Evolutionary conservation across 345 rosid species (phyloP).

Genomic region (Pugionium cornutum): DNA sequence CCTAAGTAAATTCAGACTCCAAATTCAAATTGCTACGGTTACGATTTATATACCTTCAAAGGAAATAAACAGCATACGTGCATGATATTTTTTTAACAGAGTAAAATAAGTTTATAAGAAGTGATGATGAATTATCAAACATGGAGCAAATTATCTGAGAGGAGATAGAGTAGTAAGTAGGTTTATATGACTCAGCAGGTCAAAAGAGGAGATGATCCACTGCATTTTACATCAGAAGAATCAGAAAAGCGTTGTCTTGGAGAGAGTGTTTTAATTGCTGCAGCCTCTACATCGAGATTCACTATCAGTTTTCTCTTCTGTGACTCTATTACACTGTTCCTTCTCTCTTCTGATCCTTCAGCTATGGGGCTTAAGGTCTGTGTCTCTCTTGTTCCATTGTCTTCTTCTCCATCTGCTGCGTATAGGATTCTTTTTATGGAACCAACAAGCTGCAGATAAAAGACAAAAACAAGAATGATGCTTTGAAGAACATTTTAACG

Average conservation of each 20-base stretch:
- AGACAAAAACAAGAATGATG: not conserved
- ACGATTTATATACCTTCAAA: too few relatives aligned
- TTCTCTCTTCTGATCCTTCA: constrained; percentile 70
- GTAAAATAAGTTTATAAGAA: constrained; percentile 8
- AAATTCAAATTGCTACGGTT: too few relatives aligned
- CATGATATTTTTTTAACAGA: constrained; percentile 15
- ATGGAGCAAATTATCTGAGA: constrained; percentile 22
- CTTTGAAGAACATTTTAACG: not conserved
- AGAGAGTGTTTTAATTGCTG: constrained; percentile 65
- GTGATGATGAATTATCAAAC: not conserved
- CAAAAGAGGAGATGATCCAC: constrained; percentile 81
- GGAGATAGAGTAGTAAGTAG: constrained; percentile 22
- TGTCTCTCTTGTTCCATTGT: constrained; percentile 35
- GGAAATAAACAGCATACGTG: not conserved
- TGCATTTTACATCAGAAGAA: constrained; percentile 85
- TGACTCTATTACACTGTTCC: constrained; percentile 47
- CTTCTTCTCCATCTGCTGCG: constrained; percentile 72
- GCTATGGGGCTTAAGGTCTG: constrained; percentile 81
- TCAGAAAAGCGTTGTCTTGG: constrained; percentile 87
- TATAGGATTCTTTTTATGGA: constrained; percentile 80
- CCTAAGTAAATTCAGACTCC: too few relatives aligned
- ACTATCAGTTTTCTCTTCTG: constrained; percentile 78
- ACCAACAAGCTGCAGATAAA: constrained; percentile 59
- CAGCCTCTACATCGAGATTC: constrained; percentile 75
- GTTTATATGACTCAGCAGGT: constrained; percentile 51